Evolutionary conservation across 805 yeast genomes (phyloP), one percentile per base, ranked within the genome.

Genomic region (Nakazawaea ernobii): DNA sequence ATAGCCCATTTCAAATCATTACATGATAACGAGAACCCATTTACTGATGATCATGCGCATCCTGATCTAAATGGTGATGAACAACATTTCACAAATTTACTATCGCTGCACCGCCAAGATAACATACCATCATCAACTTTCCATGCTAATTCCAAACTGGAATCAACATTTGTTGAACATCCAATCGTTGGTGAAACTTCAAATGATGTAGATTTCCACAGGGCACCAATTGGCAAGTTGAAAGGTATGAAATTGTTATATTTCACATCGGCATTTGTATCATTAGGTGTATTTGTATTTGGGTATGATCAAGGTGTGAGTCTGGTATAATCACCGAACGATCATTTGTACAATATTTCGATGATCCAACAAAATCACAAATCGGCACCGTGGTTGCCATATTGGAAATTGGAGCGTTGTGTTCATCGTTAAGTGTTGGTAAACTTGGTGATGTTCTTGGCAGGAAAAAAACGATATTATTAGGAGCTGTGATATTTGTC

Each of bases 281-380:
- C 82, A 44, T 62, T 77, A 24, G 70, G 80, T 28, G 80, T 84
- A 32, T 82, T 86, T 45, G 69, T 86, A 24, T 86, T 86, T 56
- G 94, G 94, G 2, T 86, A 83, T 61, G 91, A 84, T 60, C 90
- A 90, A 65, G 97, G 97, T 49, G 95, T 89, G 42, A 87, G 79
- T 81, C 90, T 41, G 95, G 96, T 2, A 80, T 91, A 40, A 69
- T 91, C 45, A 85, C 94, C 1, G 89, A 86, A 43, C 74, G 72
- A 8, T 75, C 84, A 48, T 90, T 90, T 65, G 76, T 76, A 51
- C 69, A 68, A 17, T 87, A 83, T 63, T 90, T 87, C 65, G 60
- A 81, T 54, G 59, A 86, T 41, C 97, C 97, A 1, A 68, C 82
- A 4, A 75, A 94, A 13, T 75, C 88, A 1, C 75, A 78, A 51